Conservation (phyloP, 805 yeast genomes). For the Pichia eremophila region DNA sequence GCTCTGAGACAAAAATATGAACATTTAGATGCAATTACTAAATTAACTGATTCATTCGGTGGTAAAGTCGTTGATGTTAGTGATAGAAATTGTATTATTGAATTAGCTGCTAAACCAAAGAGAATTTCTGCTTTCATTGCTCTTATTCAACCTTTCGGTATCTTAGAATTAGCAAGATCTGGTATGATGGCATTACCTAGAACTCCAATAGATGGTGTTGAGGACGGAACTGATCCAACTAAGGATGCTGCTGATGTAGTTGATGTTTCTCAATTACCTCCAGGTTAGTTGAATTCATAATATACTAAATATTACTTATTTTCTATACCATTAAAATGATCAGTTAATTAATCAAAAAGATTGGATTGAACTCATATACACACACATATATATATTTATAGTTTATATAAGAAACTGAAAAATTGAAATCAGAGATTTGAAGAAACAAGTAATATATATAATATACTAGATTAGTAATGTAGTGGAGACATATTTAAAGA, state of each 20-base stretch:
- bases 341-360: background rate
- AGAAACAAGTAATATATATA: too few species aligned
- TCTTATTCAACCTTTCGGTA: constrained; percentile 90
- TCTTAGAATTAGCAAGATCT: constrained; percentile 90
- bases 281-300: constrained; percentile 63
- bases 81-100: constrained; percentile 89
- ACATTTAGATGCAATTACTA: constrained; percentile 77
- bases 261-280: constrained; percentile 87
- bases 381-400: background rate
- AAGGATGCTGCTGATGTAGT: constrained; percentile 61
- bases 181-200: constrained; percentile 99
- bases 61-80: constrained; percentile 89
- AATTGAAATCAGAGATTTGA: background rate
- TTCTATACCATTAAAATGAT: background rate
- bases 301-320: background rate
- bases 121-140: constrained; percentile 81
- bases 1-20: constrained; percentile 89
- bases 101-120: constrained; percentile 87
- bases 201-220: constrained; percentile 65
- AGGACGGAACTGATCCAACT: constrained; percentile 39
- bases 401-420: background rate
- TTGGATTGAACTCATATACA: background rate
- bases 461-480: too few species aligned
- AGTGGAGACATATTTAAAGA: too few species aligned
- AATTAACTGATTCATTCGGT: constrained; percentile 78